Base-by-base conservation (phyloP, 1,284 basidiomycete genomes). In the Moesziomyces sp. region DNA sequence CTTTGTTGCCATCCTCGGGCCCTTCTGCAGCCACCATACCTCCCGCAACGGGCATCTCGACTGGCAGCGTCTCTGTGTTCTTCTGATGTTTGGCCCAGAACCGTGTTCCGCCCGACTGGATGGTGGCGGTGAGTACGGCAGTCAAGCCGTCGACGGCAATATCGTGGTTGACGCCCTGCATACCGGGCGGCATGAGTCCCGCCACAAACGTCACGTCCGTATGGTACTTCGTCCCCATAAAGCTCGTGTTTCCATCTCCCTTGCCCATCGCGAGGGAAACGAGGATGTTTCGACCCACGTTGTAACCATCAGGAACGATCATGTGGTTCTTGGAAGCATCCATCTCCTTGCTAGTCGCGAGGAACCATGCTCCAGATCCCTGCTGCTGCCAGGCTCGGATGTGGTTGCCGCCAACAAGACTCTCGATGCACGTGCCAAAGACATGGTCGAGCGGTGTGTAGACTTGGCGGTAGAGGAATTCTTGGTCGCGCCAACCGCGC, bases 331-430 rank as follows among this genome's bases (percentile, higher is more conserved):
- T 49, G 10, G 59, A 65, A 7, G 54, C 70, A 18, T 70, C 46
- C 43, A 72, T 47, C 38, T 84, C 81, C 30, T 53, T 55, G 14
- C 77, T 80, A 3, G 74, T 79, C n/a, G 92, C 94, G 85, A 97
- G 86, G 84, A 97, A 97, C 64, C 92, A 88, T 3, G 94, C 55
- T n/a, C 72, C 93, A 7, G 86, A 85, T 0, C 90, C 91, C 40
- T 74, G 67, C 48, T 79, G 77, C 35, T 80, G 77, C 77, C 77
- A 80, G 62, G 91, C 87, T 84, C 96, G 93, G 3, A 88, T 84
- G 92, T 98, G 95, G 79, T 92, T 89, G 3, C 95, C 95, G 7
- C 95, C 95, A 64, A 92, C 79, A 49, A 97, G 88, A 3, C 92
- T 92, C 85, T 98, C 93, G 74, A 70, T 63, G 55, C 82, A 83